A percentile compares a stretch with the other conserved stretches of the same genome.
Conservation (phyloP, 306 rosid genomes). For the Begonia loranthoides region DNA sequence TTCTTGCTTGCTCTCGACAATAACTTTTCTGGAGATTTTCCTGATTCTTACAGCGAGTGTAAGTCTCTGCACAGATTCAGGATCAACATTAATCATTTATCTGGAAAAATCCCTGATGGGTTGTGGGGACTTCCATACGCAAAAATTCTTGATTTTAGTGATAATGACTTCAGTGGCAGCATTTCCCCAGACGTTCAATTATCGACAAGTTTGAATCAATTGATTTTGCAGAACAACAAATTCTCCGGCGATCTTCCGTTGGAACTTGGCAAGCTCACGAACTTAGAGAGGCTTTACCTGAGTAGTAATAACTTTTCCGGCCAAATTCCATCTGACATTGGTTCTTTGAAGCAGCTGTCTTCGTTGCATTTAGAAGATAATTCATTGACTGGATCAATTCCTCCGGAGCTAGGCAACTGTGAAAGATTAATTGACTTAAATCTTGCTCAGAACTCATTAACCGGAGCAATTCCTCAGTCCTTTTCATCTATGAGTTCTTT, state of each 20-base stretch:
- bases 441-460: slow-evolving; percentile 61
- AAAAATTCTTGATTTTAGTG: slow-evolving; percentile 59
- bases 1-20: slow-evolving; percentile 81
- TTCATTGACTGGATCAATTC: slow-evolving; percentile 53
- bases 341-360: slow-evolving; percentile 57
- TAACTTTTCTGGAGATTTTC: slow-evolving; percentile 62
- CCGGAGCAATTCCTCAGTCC: slow-evolving; percentile 48
- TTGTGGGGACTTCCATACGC: slow-evolving; percentile 75
- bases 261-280: slow-evolving; percentile 53
- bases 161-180: slow-evolving; percentile 48
- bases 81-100: slow-evolving; percentile 47
- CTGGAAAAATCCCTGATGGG: slow-evolving; percentile 53
- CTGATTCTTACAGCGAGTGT: slow-evolving; percentile 50
- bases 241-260: slow-evolving; percentile 71
- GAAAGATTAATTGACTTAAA: slow-evolving; percentile 59
- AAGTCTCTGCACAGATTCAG: slow-evolving; percentile 65
- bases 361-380: slow-evolving; percentile 62
- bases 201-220: slow-evolving; percentile 53
- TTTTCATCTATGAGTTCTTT: slow-evolving; percentile 56
- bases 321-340: slow-evolving; percentile 55
- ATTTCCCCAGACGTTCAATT: slow-evolving; percentile 43
- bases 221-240: slow-evolving; percentile 44
- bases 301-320: slow-evolving; percentile 53
- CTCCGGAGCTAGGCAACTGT: slow-evolving; percentile 54
- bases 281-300: slow-evolving; percentile 64